Evolutionary conservation across 345 rosid species (phyloP), one percentile per base, ranked within the genome.

Genomic region (Aquilaria sinensis): DNA sequence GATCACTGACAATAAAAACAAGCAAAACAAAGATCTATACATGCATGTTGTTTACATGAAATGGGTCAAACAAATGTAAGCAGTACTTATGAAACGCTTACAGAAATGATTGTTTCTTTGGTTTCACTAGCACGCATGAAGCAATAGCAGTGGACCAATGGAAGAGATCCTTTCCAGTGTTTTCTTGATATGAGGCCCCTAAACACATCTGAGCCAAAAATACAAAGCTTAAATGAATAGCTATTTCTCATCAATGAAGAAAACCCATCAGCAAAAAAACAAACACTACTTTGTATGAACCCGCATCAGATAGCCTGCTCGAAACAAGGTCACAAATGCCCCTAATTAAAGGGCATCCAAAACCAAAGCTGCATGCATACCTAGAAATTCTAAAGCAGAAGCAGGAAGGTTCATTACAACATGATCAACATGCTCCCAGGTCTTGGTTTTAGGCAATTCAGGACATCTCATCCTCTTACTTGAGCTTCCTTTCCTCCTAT

Each of bases 321-420:
- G 23, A 70, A 52, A 55, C 14, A 15, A 1, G 12, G 10, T 53
- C 45, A 56, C 46, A 51, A 16, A 60, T 37, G 62, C 57, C 33
- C 49, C 8, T 37, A 37, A 0, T 5, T 37, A 37, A 37, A 56
- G 46, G 13, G 43, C 43, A 37, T 37, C 43, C 15, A 0, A 62
- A 7, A 5, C 48, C 31, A 5, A 53, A 45, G 52, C 12, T 51
- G 31, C 41, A 6, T 32, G 47, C 60, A 14, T 81, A 90, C 97
- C 97, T 48, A 94, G 79, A 80, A 94, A 94, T 53, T 82, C 72
- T 60, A 88, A 63, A 62, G 96, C 97, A 72, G 99, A 94, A 61
- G 95, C 99, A 52, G 99, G 99, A 72, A 94, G 99, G 77, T 94
- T 94, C 99, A 94, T 94, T 51, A 94, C 80, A 56, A 94, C 76